phyloP scores from a whole-genome alignment of 108 stramenopile species.

The Pelagomonas calceolata region DNA sequence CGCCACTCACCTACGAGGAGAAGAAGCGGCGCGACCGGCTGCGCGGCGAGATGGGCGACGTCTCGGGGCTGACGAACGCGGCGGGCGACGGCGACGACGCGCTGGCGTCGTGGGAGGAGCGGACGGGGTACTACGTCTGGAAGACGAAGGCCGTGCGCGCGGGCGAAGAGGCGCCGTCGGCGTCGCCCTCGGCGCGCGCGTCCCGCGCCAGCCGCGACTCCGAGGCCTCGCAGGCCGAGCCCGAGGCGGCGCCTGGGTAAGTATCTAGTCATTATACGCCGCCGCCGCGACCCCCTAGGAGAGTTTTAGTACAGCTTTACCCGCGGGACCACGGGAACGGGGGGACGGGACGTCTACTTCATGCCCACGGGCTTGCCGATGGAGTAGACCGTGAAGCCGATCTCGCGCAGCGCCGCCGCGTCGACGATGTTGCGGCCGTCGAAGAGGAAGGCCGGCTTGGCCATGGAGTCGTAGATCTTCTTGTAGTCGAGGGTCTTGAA shows the following conservation, averaged over 20 bases:
- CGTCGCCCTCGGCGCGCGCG: no score
- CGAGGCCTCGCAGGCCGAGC: no score
- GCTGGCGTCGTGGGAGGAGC: conserved; percentile 7
- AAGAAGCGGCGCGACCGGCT: not conserved
- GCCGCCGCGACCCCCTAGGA: no score
- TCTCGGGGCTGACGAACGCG: conserved; percentile 6
- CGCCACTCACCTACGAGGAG: conserved; percentile 10
- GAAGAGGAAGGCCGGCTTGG: conserved; percentile 96
- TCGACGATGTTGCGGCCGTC: conserved; percentile 92
- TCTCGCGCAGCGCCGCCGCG: conserved; percentile 70
- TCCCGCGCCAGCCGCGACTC: no score
- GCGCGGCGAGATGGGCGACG: not conserved
- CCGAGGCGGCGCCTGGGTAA: no score
- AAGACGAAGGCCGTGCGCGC: conserved; percentile 4
- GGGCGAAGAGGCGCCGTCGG: no score
- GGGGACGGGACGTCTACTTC: conserved; percentile 30
- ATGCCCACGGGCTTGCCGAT: conserved; percentile 82
- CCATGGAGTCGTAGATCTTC: conserved; percentile 79
- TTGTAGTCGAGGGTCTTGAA: conserved; percentile 91
- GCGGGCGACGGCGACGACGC: not conserved
- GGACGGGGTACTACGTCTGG: conserved; percentile 7
- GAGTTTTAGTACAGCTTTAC: no score
- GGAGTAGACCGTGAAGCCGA: conserved; percentile 96
- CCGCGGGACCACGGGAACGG: no score
- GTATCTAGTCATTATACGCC: no score